Evolutionary conservation across 2,329 filamentous ascomycete species (phyloP).

Genomic region (Gaeumannomyces tritici): DNA sequence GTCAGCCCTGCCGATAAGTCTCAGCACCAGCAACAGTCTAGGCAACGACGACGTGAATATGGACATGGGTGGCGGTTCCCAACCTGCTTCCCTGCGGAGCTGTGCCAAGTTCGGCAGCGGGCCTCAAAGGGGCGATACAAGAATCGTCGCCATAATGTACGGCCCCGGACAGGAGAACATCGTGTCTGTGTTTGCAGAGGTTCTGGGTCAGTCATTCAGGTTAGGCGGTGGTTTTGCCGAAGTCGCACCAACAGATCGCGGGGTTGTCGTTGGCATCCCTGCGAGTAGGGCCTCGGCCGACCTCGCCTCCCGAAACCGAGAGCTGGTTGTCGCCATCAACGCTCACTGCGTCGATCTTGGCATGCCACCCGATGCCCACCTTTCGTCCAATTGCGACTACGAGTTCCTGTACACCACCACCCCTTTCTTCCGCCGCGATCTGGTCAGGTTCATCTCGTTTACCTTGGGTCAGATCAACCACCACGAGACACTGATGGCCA

Average conservation of each 20-base stretch:
- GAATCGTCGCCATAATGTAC: constrained; percentile 59
- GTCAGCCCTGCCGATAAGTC: constrained; percentile 15
- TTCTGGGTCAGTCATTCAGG: constrained; percentile 64
- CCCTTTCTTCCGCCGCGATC: constrained; percentile 63
- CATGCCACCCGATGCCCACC: constrained; percentile 55
- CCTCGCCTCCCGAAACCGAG: constrained; percentile 46
- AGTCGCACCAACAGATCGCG: constrained; percentile 43
- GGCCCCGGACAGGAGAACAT: constrained; percentile 64
- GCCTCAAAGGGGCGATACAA: constrained; percentile 42
- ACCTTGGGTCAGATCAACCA: constrained; percentile 70
- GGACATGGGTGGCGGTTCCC: constrained; percentile 24
- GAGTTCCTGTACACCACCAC: constrained; percentile 74
- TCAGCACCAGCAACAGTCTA: constrained; percentile 8
- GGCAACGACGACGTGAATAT: constrained; percentile 18
- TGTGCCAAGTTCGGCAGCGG: constrained; percentile 34
- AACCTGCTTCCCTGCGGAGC: constrained; percentile 17
- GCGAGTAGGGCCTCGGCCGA: constrained; percentile 46
- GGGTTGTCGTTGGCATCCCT: constrained; percentile 59
- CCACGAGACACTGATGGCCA: constrained; percentile 68
- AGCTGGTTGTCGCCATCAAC: constrained; percentile 60
- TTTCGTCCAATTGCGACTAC: constrained; percentile 68
- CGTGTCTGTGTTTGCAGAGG: constrained; percentile 66
- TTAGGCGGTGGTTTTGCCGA: constrained; percentile 46
- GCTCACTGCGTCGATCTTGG: constrained; percentile 65
- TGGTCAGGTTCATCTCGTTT: constrained; percentile 71